These are phyloP conservation scores for Umbelopsis sp. DNA, from an alignment of 192 early-diverging fungal species.

Conservation along the genomic window DNA sequence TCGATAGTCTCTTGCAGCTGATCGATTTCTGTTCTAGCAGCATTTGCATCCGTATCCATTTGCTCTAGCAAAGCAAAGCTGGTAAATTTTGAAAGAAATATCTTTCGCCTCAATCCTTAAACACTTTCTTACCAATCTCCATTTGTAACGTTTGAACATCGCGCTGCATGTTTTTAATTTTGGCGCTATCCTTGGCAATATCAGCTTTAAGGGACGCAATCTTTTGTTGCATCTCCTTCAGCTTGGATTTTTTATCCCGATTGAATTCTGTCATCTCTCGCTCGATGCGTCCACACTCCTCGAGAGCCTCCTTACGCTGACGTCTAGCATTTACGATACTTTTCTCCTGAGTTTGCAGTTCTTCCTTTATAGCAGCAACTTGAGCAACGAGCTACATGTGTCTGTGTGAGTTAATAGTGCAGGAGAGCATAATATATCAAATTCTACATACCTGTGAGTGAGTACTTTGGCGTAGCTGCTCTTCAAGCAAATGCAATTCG, in stretches of 20 bases:
- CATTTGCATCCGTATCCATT: slow-evolving; percentile 51
- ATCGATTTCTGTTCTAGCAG: slow-evolving; percentile 45
- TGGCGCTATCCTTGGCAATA: slow-evolving; percentile 54
- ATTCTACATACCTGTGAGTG: slow-evolving; percentile 61
- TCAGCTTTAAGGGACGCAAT: slow-evolving; percentile 66
- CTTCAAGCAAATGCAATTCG: slow-evolving; percentile 74
- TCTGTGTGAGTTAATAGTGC: slow-evolving; percentile 2
- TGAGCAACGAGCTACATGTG: slow-evolving; percentile 51
- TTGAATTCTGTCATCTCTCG: slow-evolving; percentile 91
- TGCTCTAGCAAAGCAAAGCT: slow-evolving; percentile 47
- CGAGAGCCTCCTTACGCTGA: slow-evolving; percentile 51
- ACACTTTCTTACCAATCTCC: slow-evolving; percentile 59
- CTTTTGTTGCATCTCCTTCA: slow-evolving; percentile 80
- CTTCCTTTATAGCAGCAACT: slow-evolving; percentile 56
- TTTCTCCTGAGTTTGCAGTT: slow-evolving; percentile 53
- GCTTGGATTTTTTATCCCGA: slow-evolving; percentile 84
- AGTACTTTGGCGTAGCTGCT: slow-evolving; percentile 76
- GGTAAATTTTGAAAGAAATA: no score
- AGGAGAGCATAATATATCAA: slow-evolving; percentile 21
- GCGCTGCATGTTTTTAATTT: slow-evolving; percentile 66
- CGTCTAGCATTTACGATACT: slow-evolving; percentile 44
- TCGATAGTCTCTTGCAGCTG: slow-evolving; percentile 53
- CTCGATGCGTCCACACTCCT: slow-evolving; percentile 67
- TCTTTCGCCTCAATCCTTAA: background rate
- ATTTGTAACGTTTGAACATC: slow-evolving; percentile 65